Conservation (phyloP, 139 green algal species). For the Chlamydomonas sphaeroides region DNA sequence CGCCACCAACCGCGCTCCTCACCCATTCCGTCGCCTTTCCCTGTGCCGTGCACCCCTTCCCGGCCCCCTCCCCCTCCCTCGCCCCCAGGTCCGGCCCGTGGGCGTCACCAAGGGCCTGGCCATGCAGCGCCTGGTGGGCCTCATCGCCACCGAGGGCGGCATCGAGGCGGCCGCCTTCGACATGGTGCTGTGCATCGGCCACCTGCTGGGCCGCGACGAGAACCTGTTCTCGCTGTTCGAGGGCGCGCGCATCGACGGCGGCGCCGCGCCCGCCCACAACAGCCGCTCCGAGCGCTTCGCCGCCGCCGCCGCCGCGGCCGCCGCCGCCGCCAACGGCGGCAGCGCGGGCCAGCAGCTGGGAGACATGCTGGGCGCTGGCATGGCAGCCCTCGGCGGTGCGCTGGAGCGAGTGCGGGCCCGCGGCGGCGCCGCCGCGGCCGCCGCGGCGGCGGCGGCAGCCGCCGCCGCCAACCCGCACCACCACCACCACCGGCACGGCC, state of each 20-base stretch:
- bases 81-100: constrained; percentile 82
- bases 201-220: constrained; percentile 95
- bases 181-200: constrained; percentile 87
- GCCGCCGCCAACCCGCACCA: background rate
- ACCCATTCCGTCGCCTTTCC: too few relatives aligned
- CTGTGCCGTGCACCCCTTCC: background rate
- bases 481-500: background rate
- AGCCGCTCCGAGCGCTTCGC: constrained; percentile 1
- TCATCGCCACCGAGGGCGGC: constrained; percentile 55
- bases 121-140: constrained; percentile 84
- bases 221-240: constrained; percentile 96
- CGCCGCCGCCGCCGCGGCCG: background rate
- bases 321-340: background rate
- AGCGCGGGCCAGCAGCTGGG: background rate
- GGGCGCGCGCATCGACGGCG: constrained; percentile 63
- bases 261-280: constrained; percentile 28
- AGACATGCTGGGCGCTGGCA: constrained; percentile 9
- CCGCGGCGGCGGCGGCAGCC: constrained; percentile 17
- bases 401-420: background rate
- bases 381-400: background rate
- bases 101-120: constrained; percentile 95
- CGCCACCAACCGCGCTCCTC: too few relatives aligned
- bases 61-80: background rate
- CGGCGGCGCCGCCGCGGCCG: background rate
- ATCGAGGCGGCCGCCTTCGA: constrained; percentile 62